Evolutionary conservation across 2,329 filamentous ascomycete species (phyloP).

Genomic region (Aspergillus texensis): DNA sequence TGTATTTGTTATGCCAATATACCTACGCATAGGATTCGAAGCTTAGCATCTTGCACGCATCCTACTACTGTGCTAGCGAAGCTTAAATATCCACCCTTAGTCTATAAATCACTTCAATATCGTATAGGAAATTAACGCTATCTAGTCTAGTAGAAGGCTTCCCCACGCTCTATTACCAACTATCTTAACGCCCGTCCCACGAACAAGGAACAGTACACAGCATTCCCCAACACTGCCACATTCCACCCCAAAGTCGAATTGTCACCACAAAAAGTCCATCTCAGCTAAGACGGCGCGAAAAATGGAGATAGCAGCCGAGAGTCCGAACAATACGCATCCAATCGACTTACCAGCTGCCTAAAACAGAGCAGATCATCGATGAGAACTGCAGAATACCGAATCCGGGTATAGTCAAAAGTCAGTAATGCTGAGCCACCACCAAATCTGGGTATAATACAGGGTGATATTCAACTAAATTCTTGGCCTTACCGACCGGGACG

Average conservation of each 20-base stretch:
- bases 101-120: too few relatives aligned
- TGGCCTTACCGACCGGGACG: too few relatives aligned
- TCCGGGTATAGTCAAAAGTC: not conserved
- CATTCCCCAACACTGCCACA: not conserved
- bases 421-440: not conserved
- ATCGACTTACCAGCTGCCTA: not conserved
- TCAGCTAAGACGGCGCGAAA: too few relatives aligned
- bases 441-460: too few relatives aligned
- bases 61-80: too few relatives aligned
- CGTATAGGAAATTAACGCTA: not conserved
- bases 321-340: not conserved
- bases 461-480: too few relatives aligned
- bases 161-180: not conserved
- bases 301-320: not conserved
- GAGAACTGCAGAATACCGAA: not conserved
- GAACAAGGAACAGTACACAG: not conserved
- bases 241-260: not conserved
- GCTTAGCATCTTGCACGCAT: too few relatives aligned
- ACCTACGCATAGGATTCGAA: too few relatives aligned
- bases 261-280: not conserved
- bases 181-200: not conserved
- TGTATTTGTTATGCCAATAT: too few relatives aligned
- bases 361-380: not conserved
- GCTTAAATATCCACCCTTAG: too few relatives aligned
- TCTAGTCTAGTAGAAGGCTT: not conserved